Conservation (phyloP, 345 rosid genomes). For the Pistacia atlantica region DNA sequence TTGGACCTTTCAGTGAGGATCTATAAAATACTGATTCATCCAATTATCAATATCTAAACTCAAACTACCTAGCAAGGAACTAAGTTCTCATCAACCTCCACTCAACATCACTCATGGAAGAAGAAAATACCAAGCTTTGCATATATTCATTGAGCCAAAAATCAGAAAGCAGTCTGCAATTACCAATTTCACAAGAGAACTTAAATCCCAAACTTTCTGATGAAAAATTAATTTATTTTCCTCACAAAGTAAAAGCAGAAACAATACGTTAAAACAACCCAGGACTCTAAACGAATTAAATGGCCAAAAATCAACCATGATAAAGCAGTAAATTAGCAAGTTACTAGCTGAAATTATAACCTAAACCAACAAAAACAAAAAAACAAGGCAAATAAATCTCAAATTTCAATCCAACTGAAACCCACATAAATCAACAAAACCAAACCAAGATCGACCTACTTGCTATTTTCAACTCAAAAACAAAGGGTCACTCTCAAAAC, state of each 20-base stretch:
- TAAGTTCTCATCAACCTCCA: conserved; percentile 5
- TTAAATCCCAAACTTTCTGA: neutral
- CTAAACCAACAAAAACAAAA: neutral
- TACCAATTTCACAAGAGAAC: neutral
- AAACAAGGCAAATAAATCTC: neutral
- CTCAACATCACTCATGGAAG: neutral
- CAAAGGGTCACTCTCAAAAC: conserved; percentile 29
- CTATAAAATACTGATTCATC: neutral
- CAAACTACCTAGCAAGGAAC: neutral
- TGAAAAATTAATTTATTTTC: neutral
- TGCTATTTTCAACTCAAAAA: conserved; percentile 12
- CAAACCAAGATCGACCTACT: conserved; percentile 34
- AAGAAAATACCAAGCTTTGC: neutral
- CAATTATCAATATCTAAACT: neutral
- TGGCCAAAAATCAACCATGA: neutral
- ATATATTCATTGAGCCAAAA: neutral
- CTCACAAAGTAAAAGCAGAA: neutral
- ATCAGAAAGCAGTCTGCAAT: neutral
- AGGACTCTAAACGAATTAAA: neutral
- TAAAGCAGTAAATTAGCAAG: conserved; percentile 4
- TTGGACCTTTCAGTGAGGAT: neutral
- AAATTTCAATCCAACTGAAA: neutral
- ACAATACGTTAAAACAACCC: neutral
- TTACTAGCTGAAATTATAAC: neutral
- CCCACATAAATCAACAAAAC: conserved; percentile 8